Conservation (phyloP, 1,284 basidiomycete species). For the Sphaerobolus stellatus region DNA sequence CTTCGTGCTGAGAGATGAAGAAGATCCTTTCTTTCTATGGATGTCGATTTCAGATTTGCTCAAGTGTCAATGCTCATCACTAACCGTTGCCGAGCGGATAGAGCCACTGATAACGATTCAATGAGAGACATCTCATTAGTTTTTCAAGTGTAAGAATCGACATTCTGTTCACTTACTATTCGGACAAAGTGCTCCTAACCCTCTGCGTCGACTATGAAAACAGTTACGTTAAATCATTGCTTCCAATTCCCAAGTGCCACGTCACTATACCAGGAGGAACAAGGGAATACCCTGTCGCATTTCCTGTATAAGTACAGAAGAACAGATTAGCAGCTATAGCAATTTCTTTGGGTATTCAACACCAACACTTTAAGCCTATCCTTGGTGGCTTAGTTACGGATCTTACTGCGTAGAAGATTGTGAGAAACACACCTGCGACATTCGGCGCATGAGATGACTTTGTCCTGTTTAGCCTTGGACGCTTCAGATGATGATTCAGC, state of each 20-base stretch:
- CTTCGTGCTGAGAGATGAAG: not conserved
- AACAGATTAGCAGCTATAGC: no score
- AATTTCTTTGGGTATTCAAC: no score
- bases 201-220: not conserved
- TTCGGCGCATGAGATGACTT: no score
- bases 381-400: no score
- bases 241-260: not conserved
- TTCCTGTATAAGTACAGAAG: no score
- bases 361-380: no score
- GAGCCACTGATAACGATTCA: not conserved
- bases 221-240: not conserved
- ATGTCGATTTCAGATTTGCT: not conserved
- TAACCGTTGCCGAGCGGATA: conserved; percentile 3
- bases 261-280: no score
- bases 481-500: no score
- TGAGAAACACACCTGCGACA: no score
- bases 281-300: no score
- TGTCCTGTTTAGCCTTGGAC: no score
- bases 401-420: no score
- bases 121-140: not conserved
- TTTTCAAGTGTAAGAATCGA: not conserved
- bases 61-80: not conserved
- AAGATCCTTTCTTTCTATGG: not conserved
- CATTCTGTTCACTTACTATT: not conserved
- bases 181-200: conserved; percentile 4